Evolutionary conservation across 2,329 filamentous ascomycete species (phyloP).

Genomic region (Pseudocercospora musae): DNA sequence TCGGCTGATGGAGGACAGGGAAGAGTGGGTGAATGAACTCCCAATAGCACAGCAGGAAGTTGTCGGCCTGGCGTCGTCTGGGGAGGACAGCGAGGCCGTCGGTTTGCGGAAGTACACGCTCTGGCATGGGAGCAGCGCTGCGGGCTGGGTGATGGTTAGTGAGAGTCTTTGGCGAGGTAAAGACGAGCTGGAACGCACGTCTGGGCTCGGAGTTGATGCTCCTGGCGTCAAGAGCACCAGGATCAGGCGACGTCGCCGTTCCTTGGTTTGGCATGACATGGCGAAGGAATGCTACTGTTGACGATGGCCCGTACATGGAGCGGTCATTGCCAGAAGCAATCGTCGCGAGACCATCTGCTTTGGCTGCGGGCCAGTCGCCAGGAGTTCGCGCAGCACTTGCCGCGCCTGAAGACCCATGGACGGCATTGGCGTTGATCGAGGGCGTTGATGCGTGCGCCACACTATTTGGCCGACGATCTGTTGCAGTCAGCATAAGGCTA

Average conservation of each 20-base stretch:
- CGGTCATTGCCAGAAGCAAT: constrained; percentile 21
- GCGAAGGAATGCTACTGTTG: constrained; percentile 27
- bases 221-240: background rate
- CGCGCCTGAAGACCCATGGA: background rate
- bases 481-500: background rate
- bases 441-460: background rate
- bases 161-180: background rate
- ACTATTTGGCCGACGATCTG: constrained; percentile 1
- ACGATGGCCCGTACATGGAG: constrained; percentile 25
- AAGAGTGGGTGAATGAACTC: constrained; percentile 30
- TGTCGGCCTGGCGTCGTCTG: constrained; percentile 26
- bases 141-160: background rate
- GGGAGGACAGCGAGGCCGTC: constrained; percentile 25
- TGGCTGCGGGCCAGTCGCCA: constrained; percentile 8
- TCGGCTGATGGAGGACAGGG: constrained; percentile 27
- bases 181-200: background rate
- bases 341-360: constrained; percentile 24
- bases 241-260: constrained; percentile 12
- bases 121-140: constrained; percentile 13
- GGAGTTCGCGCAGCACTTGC: constrained; percentile 2
- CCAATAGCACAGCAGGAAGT: constrained; percentile 29
- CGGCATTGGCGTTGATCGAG: background rate
- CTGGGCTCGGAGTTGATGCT: constrained; percentile 8
- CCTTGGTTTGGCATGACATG: constrained; percentile 24
- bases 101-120: constrained; percentile 15